Conservation (phyloP, 2,329 filamentous ascomycete genomes). For the Celoporthe dispersa region DNA sequence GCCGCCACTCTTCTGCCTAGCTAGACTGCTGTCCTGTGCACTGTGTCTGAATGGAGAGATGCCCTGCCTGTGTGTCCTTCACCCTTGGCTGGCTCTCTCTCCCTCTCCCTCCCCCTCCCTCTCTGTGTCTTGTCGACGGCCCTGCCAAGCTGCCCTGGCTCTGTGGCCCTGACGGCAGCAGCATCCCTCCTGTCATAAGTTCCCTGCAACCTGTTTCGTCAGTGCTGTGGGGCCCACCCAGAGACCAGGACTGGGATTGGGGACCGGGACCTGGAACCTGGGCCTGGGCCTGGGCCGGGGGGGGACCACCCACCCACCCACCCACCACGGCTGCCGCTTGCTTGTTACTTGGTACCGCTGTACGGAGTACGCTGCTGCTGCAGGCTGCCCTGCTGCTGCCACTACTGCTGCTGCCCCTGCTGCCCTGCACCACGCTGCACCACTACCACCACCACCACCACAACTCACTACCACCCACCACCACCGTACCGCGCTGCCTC, state of each 20-base stretch:
- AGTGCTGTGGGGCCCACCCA: neutral
- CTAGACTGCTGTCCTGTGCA: too few relatives aligned
- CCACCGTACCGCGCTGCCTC: too few relatives aligned
- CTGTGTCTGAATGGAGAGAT: neutral
- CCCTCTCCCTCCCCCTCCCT: neutral
- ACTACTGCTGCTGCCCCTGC: neutral
- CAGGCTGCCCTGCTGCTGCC: too few relatives aligned
- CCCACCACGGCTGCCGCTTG: neutral
- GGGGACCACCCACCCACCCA: neutral
- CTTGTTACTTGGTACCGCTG: too few relatives aligned
- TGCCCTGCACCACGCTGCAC: neutral
- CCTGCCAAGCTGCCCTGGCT: too few relatives aligned
- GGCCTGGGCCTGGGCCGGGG: neutral
- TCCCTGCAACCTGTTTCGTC: slow-evolving; percentile 1
- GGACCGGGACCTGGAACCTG: neutral
- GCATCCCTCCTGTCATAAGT: neutral
- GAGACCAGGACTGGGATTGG: neutral
- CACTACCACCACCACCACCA: too few relatives aligned
- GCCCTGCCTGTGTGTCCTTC: too few relatives aligned
- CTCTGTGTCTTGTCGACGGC: too few relatives aligned
- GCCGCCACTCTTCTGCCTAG: too few relatives aligned
- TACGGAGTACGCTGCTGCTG: too few relatives aligned
- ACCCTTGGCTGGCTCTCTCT: neutral
- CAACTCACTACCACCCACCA: too few relatives aligned
- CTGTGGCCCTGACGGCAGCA: neutral